A percentile compares a stretch with the other conserved stretches of the same genome.
phyloP scores from a whole-genome alignment of 257 asterid genomes.

The Solanum sitiens region DNA sequence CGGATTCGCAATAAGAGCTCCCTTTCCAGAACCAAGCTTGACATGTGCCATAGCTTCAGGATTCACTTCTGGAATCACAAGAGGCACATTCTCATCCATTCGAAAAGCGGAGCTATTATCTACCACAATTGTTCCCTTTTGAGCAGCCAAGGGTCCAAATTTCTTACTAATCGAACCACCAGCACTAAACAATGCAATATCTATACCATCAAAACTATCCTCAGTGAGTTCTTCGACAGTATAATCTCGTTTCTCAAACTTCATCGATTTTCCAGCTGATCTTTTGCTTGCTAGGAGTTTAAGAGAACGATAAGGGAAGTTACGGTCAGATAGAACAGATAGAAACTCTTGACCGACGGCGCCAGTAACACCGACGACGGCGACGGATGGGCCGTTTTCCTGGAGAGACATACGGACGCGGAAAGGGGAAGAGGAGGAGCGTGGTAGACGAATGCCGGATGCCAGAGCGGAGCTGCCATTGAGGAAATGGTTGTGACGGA shows the following conservation, averaged over 20 bases:
- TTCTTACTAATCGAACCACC: slow-evolving; percentile 92
- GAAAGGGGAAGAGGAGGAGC: slow-evolving; percentile 3
- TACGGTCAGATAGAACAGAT: slow-evolving; percentile 72
- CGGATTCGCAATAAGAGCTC: slow-evolving; percentile 81
- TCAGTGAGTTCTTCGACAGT: slow-evolving; percentile 55
- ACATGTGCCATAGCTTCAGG: slow-evolving; percentile 81
- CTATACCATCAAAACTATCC: slow-evolving; percentile 54
- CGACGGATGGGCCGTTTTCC: slow-evolving; percentile 73
- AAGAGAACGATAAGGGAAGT: slow-evolving; percentile 78
- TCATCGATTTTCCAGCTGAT: slow-evolving; percentile 57
- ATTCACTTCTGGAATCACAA: slow-evolving; percentile 93
- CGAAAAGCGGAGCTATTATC: slow-evolving; percentile 98
- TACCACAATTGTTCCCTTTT: slow-evolving; percentile 69
- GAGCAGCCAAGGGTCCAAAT: slow-evolving; percentile 70
- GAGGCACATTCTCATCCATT: slow-evolving; percentile 79
- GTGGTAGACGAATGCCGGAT: slow-evolving; percentile 13
- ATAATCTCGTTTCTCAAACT: slow-evolving; percentile 36
- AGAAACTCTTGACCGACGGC: slow-evolving; percentile 96
- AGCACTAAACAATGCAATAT: slow-evolving; percentile 83
- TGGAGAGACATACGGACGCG: slow-evolving; percentile 70
- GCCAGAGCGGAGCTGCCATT: neutral
- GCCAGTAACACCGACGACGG: slow-evolving; percentile 91
- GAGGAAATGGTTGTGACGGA: slow-evolving; percentile 22
- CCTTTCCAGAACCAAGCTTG: slow-evolving; percentile 58
- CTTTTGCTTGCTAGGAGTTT: slow-evolving; percentile 85